phyloP scores from a whole-genome alignment of 495 filamentous ascomycete genomes.

The Lepidopterella palustris region DNA sequence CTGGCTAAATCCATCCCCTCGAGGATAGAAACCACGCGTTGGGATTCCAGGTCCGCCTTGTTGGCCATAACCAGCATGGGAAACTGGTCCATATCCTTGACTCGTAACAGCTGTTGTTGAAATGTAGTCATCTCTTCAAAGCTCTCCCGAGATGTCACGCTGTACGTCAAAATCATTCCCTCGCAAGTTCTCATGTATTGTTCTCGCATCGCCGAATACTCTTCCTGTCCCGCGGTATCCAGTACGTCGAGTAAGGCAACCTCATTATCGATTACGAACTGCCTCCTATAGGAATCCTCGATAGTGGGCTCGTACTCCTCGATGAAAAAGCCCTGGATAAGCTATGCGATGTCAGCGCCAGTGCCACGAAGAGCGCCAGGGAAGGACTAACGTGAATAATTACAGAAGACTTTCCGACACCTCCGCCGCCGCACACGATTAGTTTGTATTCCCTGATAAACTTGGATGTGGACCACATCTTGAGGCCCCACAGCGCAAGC shows the following conservation, averaged over 20 bases:
- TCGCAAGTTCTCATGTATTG: constrained; percentile 99
- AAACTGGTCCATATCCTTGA: not conserved
- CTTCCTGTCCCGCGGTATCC: constrained; percentile 94
- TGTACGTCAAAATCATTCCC: constrained; percentile 95
- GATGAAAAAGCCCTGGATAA: not conserved
- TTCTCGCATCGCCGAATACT: constrained; percentile 97
- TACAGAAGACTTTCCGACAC: not conserved
- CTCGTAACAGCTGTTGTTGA: not conserved
- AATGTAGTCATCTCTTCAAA: constrained; percentile 96
- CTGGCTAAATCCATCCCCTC: not conserved
- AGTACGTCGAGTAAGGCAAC: constrained; percentile 92
- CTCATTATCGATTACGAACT: constrained; percentile 41
- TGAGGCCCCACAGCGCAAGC: no score
- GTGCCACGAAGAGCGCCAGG: no score
- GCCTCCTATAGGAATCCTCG: constrained; percentile 15
- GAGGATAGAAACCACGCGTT: not conserved
- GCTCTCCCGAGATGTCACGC: constrained; percentile 87
- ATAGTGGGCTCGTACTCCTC: constrained; percentile 12
- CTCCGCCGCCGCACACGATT: not conserved
- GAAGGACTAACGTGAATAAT: no score
- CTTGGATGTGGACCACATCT: not conserved
- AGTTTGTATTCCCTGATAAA: not conserved
- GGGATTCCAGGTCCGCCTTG: not conserved
- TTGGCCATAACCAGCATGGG: not conserved
- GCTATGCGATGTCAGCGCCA: no score